Evolutionary conservation across 2,329 filamentous ascomycete species (phyloP).

Genomic region (Talaromyces piceae): DNA sequence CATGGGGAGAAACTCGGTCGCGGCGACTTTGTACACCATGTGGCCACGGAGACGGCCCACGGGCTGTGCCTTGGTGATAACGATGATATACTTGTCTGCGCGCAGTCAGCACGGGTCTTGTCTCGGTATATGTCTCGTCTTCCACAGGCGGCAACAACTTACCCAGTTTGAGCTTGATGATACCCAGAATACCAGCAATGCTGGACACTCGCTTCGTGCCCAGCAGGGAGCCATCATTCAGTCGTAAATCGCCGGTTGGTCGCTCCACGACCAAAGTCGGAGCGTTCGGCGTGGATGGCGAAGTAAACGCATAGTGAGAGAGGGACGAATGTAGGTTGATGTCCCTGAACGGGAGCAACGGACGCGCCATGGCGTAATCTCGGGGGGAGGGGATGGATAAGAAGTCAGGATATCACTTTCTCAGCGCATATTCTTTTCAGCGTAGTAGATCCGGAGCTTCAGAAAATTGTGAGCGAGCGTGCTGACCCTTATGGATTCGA

Average conservation of each 20-base stretch:
- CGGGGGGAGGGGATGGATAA: background rate
- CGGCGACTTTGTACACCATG: constrained; percentile 87
- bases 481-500: too few species aligned
- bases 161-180: constrained; percentile 91
- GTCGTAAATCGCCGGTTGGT: constrained; percentile 80
- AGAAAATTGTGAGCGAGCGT: too few species aligned
- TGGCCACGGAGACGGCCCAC: constrained; percentile 90
- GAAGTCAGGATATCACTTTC: background rate
- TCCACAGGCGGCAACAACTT: constrained; percentile 22
- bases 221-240: constrained; percentile 70
- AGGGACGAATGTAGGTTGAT: constrained; percentile 92
- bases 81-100: constrained; percentile 85
- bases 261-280: constrained; percentile 84
- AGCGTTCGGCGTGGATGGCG: constrained; percentile 83
- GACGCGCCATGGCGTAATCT: constrained; percentile 23
- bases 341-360: constrained; percentile 71
- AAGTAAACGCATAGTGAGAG: constrained; percentile 93
- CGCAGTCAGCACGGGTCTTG: constrained; percentile 9
- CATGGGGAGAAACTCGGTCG: constrained; percentile 88
- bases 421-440: background rate
- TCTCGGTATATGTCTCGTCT: too few species aligned
- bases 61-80: constrained; percentile 89
- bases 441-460: background rate
- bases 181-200: constrained; percentile 88
- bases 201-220: constrained; percentile 81